Conservation (phyloP, 176 grass and related monocot species). For the Oryza meyeriana region DNA sequence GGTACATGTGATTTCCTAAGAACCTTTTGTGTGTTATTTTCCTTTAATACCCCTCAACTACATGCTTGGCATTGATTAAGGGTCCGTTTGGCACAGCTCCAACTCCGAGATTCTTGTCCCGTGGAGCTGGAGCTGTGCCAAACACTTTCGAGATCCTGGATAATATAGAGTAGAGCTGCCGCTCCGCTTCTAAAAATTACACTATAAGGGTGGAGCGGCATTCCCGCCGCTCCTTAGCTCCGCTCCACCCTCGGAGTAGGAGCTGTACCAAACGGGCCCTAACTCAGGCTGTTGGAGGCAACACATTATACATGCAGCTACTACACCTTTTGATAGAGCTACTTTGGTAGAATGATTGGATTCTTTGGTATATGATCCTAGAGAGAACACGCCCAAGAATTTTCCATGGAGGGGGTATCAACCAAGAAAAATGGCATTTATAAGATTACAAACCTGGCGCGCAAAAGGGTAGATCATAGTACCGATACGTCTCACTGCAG, state of each 20-base stretch:
- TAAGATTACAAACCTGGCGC: conserved; percentile 62
- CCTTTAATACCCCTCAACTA: background rate
- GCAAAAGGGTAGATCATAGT: conserved; percentile 92
- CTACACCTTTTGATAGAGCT: background rate
- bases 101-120: too few relatives aligned
- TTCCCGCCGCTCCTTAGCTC: too few relatives aligned
- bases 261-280: too few relatives aligned
- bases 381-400: background rate
- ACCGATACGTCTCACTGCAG: conserved; percentile 94
- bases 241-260: too few relatives aligned
- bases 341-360: background rate
- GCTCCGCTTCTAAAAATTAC: too few relatives aligned
- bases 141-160: too few relatives aligned
- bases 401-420: background rate
- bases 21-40: background rate
- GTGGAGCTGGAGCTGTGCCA: too few relatives aligned
- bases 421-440: conserved; percentile 11
- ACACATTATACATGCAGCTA: background rate
- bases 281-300: background rate
- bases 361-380: background rate
- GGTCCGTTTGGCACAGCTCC: too few relatives aligned
- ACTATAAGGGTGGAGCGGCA: too few relatives aligned
- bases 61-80: background rate
- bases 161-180: too few relatives aligned
- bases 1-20: background rate